Base-by-base conservation (phyloP, 78 protist species). In the Thecamonas trahens region DNA sequence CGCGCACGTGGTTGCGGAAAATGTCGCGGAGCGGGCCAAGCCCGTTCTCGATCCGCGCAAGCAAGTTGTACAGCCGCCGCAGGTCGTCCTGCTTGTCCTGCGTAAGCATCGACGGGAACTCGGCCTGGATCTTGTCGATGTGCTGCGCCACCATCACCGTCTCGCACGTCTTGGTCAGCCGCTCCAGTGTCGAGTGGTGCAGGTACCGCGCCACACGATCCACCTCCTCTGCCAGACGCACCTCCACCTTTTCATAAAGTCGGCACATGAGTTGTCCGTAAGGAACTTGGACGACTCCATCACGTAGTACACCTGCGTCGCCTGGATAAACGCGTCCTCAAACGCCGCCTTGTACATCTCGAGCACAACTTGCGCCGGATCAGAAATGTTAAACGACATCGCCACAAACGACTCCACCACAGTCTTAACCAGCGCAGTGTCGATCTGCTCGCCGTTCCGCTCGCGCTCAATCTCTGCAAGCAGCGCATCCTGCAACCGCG, bases 391-490 rank as follows among this genome's bases (percentile, higher is more conserved):
- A 47, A 18, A 47, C 15, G 28, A 47, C 13, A 47, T 15, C 39
- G 63, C 35, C 22, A 7, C 66, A 34, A 38, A 73, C 63, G 50
- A 49, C 67, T 74, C 54, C n/a, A 84, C 53, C 2, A 85, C 85
- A 29, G 79, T 77, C 17, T 54, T 45, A 38, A 88, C 37, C 35
- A 88, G 73, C 44, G 29, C 59, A 7, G 75, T 63, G 57, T 84
- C 77, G 61, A 87, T 72, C 53, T 37, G 62, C 55, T 89, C 92
- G 44, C 89, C 88, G 32, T 20, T 72, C 44, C 95, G 82, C 72
- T 90, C 95, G 26, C 68, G 39, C 26, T 77, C 57, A 24, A 90
- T 76, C 35, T 77, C 70, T n/a, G 45, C 70, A 57, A 89, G 78
- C 44, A 77, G 20, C 15, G 61, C 57, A 8, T 29, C 40, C 35